Conservation (phyloP, 495 filamentous ascomycete species). For the Neurospora cerealis region DNA sequence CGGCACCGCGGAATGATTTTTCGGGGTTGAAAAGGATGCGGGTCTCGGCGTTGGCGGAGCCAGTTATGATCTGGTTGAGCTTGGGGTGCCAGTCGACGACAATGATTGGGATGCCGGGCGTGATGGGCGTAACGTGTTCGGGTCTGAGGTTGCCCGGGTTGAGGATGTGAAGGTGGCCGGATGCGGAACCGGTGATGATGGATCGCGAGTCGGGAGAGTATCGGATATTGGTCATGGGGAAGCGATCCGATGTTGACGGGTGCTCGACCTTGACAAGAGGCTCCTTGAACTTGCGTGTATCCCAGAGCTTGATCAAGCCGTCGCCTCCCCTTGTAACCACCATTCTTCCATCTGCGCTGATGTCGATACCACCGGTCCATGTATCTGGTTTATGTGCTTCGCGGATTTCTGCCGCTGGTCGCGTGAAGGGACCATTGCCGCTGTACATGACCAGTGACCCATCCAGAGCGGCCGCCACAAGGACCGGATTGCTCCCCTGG, state of each 20-base stretch:
- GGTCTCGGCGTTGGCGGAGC: constrained; percentile 79
- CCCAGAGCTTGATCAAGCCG: constrained; percentile 79
- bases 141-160: constrained; percentile 81
- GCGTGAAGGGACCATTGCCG: constrained; percentile 76
- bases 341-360: constrained; percentile 82
- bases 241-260: constrained; percentile 72
- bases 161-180: constrained; percentile 83
- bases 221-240: constrained; percentile 72
- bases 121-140: constrained; percentile 76
- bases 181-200: constrained; percentile 80
- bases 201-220: constrained; percentile 76
- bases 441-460: constrained; percentile 87
- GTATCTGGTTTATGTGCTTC: constrained; percentile 77
- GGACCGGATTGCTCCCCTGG: constrained; percentile 67
- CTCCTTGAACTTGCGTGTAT: constrained; percentile 89
- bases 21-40: constrained; percentile 85
- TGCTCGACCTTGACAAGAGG: constrained; percentile 73
- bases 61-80: constrained; percentile 92
- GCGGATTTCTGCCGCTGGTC: constrained; percentile 75
- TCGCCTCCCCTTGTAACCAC: constrained; percentile 86
- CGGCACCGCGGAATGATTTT: constrained; percentile 68
- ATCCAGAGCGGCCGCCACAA: constrained; percentile 81
- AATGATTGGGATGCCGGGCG: constrained; percentile 70
- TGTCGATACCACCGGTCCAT: constrained; percentile 89
- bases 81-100: constrained; percentile 85